These are phyloP conservation scores for Penicillium robsamsonii DNA, from an alignment of 495 filamentous ascomycete species.

Conservation along the genomic window DNA sequence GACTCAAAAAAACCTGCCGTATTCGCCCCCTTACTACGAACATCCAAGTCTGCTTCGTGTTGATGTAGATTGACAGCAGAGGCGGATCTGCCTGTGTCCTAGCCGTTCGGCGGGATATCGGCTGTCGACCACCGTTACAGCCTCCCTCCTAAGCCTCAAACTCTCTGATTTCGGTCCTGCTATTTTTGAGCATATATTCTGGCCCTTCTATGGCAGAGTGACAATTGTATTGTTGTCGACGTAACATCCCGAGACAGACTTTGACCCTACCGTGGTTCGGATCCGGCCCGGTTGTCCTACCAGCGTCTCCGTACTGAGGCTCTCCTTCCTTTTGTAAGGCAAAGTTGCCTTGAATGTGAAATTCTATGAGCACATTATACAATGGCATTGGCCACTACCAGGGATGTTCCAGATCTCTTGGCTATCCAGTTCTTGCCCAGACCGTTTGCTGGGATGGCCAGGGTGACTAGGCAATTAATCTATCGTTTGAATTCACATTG, in stretches of 20 bases:
- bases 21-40: no score
- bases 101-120: background rate
- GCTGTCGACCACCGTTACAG: background rate
- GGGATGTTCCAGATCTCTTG: background rate
- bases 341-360: no score
- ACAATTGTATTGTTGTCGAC: background rate
- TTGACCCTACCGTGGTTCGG: conserved; percentile 6
- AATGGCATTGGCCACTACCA: background rate
- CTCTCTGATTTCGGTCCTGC: background rate
- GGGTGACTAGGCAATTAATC: no score
- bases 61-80: background rate
- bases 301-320: background rate
- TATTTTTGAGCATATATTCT: background rate
- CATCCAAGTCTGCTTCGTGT: no score
- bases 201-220: no score
- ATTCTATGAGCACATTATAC: no score
- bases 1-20: no score
- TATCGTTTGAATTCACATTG: no score
- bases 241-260: background rate
- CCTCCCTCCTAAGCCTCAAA: background rate
- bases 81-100: background rate
- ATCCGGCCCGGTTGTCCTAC: conserved; percentile 2
- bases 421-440: background rate
- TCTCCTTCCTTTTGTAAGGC: background rate
- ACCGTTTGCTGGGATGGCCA: no score